phyloP scores from a whole-genome alignment of 2,329 filamentous ascomycete genomes.

The Fusarium sterilihyphosum region DNA sequence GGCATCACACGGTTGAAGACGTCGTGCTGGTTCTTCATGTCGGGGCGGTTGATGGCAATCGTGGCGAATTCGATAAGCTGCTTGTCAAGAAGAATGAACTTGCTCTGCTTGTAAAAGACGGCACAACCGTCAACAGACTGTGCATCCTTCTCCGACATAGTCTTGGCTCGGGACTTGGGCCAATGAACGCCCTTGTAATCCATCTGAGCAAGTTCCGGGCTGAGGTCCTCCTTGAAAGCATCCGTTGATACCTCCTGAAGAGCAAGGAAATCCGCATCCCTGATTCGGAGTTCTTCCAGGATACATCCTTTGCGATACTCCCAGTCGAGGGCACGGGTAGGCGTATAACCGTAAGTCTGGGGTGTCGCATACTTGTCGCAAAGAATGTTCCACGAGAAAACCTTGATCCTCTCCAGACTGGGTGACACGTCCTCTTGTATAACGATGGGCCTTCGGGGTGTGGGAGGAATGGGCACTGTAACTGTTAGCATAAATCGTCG shows the following conservation, averaged over 20 bases:
- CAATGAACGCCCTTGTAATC: conserved; percentile 96
- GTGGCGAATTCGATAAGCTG: conserved; percentile 92
- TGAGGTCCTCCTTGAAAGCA: conserved; percentile 91
- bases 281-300: conserved; percentile 79
- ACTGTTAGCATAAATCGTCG: conserved; percentile 35
- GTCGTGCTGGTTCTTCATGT: conserved; percentile 97
- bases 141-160: conserved; percentile 90
- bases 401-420: conserved; percentile 76
- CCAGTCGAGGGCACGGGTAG: conserved; percentile 84
- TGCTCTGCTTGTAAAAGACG: conserved; percentile 95
- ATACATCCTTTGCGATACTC: conserved; percentile 86
- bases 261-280: conserved; percentile 89
- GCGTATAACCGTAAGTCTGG: conserved; percentile 89
- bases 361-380: conserved; percentile 93
- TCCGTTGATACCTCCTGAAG: conserved; percentile 94
- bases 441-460: conserved; percentile 80
- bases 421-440: conserved; percentile 73
- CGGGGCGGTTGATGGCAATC: conserved; percentile 91
- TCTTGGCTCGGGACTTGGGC: conserved; percentile 88
- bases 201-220: conserved; percentile 82
- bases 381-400: conserved; percentile 94
- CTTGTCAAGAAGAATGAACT: conserved; percentile 94
- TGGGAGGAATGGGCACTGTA: conserved; percentile 79
- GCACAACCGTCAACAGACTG: conserved; percentile 95
- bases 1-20: conserved; percentile 99